These are phyloP conservation scores for Mortierella sp. DNA, from an alignment of 371 early-diverging fungal species.

Conservation along the genomic window DNA sequence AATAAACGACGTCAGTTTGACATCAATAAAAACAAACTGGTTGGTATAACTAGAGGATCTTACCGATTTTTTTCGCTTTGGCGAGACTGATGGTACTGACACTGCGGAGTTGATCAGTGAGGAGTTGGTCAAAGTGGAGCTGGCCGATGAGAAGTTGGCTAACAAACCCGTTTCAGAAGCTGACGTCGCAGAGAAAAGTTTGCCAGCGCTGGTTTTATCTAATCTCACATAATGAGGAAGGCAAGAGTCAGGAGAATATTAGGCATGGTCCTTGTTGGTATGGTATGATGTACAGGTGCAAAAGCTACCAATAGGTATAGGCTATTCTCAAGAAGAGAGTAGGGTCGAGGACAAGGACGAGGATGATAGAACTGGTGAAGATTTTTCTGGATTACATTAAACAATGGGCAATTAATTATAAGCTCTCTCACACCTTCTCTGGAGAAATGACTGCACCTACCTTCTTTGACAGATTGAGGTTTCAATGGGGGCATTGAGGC, in stretches of 20 bases:
- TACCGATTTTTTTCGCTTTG: slow-evolving; percentile 28
- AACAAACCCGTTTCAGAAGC: slow-evolving; percentile 24
- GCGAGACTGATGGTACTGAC: slow-evolving; percentile 21
- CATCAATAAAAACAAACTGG: slow-evolving; percentile 24
- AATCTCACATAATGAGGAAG: slow-evolving; percentile 31
- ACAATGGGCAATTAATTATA: slow-evolving; percentile 23
- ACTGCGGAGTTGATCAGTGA: slow-evolving; percentile 17
- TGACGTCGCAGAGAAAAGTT: slow-evolving; percentile 27
- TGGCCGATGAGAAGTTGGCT: slow-evolving; percentile 21
- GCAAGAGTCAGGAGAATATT: slow-evolving; percentile 27
- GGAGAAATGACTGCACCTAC: slow-evolving; percentile 24
- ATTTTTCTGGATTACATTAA: slow-evolving; percentile 23
- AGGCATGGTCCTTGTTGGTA: slow-evolving; percentile 24
- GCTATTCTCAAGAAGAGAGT: slow-evolving; percentile 20
- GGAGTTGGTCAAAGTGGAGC: slow-evolving; percentile 20
- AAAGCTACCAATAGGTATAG: slow-evolving; percentile 21
- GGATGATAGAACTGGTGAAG: slow-evolving; percentile 21
- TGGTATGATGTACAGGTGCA: slow-evolving; percentile 18
- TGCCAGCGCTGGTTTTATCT: slow-evolving; percentile 24
- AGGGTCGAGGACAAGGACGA: slow-evolving; percentile 26
- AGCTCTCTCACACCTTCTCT: slow-evolving; percentile 23
- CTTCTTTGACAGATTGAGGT: slow-evolving; percentile 27
- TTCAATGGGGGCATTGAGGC: slow-evolving; percentile 18
- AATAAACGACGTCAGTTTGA: slow-evolving; percentile 15
- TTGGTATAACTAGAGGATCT: slow-evolving; percentile 16